These are phyloP conservation scores for Candida khao-thaluensis DNA, from an alignment of 805 yeast species.

Conservation along the genomic window DNA sequence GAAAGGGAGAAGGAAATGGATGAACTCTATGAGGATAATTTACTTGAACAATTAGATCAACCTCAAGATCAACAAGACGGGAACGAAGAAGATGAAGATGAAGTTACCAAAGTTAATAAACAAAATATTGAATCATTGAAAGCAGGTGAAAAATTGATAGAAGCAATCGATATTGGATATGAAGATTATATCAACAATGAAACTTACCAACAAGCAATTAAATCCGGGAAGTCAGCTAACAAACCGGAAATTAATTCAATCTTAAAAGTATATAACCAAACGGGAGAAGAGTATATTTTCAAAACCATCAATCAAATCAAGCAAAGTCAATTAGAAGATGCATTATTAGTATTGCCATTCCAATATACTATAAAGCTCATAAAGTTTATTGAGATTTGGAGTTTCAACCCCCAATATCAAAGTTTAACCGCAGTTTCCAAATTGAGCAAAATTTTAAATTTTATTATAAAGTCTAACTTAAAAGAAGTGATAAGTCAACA, in stretches of 20 bases:
- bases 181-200: conserved; percentile 62
- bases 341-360: conserved; percentile 85
- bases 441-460: conserved; percentile 73
- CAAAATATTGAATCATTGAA: conserved; percentile 90
- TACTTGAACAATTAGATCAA: conserved; percentile 65
- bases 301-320: conserved; percentile 67
- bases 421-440: conserved; percentile 55
- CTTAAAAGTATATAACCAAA: conserved; percentile 65
- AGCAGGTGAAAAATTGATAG: conserved; percentile 91
- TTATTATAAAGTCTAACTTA: conserved; percentile 70
- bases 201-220: conserved; percentile 46
- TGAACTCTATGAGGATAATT: conserved; percentile 80
- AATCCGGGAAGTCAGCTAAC: conserved; percentile 34
- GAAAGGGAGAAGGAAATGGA: conserved; percentile 96
- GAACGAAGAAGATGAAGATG: conserved; percentile 44
- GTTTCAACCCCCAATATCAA: conserved; percentile 41
- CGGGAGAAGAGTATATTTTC: conserved; percentile 78
- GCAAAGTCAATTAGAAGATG: conserved; percentile 88
- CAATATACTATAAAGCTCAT: conserved; percentile 73
- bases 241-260: conserved; percentile 69
- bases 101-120: conserved; percentile 64
- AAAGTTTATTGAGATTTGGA: conserved; percentile 74
- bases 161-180: conserved; percentile 81
- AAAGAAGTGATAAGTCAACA: conserved; percentile 73
- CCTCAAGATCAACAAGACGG: conserved; percentile 36